Evolutionary conservation across 495 filamentous ascomycete genomes (phyloP).

Genomic region (Glutinoglossum americanum): DNA sequence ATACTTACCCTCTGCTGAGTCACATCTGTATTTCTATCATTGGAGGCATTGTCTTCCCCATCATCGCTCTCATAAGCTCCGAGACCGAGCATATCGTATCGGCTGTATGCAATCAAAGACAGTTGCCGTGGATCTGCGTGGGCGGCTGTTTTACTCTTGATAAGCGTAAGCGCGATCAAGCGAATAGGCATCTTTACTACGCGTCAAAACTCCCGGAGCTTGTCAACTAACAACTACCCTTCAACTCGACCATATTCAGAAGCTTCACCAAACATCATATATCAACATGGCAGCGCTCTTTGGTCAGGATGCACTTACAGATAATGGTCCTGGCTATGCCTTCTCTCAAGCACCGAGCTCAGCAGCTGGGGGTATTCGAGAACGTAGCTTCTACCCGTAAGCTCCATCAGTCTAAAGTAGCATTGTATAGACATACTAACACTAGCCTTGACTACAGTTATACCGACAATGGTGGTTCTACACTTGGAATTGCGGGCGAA

Average conservation of each 20-base stretch:
- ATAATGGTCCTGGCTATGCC: constrained; percentile 30
- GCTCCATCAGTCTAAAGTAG: constrained; percentile 9
- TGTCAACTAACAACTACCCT: background rate
- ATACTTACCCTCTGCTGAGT: background rate
- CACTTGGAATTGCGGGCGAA: constrained; percentile 79
- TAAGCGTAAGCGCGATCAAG: background rate
- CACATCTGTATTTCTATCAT: background rate
- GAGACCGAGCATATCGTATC: background rate
- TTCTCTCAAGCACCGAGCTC: constrained; percentile 27
- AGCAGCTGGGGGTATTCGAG: constrained; percentile 26
- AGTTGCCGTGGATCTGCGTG: too few species aligned
- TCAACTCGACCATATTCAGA: background rate
- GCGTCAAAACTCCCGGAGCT: constrained; percentile 1
- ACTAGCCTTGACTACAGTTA: constrained; percentile 34
- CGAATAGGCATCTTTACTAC: background rate
- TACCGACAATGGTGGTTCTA: constrained; percentile 93
- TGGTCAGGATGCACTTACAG: constrained; percentile 12
- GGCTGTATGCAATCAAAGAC: background rate
- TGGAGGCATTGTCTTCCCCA: background rate
- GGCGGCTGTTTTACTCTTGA: background rate
- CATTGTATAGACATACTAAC: constrained; percentile 4
- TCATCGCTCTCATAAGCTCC: background rate
- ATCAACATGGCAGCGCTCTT: constrained; percentile 19
- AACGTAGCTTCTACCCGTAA: constrained; percentile 93
- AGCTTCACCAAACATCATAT: background rate